Conservation (phyloP, 805 yeast genomes). For the Isabelozyma pseudorhagii region DNA sequence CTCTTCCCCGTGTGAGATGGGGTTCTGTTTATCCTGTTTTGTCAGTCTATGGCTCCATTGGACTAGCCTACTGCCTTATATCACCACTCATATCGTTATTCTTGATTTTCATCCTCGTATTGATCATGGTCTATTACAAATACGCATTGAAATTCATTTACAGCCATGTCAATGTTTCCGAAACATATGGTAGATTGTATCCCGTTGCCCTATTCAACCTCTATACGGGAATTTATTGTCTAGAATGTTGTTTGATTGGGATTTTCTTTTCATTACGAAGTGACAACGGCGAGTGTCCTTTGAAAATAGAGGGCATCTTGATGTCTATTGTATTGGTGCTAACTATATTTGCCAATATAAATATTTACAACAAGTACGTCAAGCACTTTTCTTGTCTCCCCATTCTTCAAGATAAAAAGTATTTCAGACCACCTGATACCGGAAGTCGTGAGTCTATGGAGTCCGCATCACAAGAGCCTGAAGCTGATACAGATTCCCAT, state of each 20-base stretch:
- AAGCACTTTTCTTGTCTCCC: conserved; percentile 30
- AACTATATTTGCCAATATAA: conserved; percentile 58
- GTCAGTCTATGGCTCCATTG: conserved; percentile 75
- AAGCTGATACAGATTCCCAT: conserved; percentile 1
- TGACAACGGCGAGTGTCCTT: conserved; percentile 39
- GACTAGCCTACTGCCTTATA: conserved; percentile 72
- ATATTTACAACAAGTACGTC: conserved; percentile 42
- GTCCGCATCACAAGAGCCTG: background rate
- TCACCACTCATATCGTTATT: conserved; percentile 75
- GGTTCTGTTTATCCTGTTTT: conserved; percentile 76
- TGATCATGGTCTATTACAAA: conserved; percentile 63
- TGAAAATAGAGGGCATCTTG: conserved; percentile 46
- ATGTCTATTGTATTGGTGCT: conserved; percentile 49
- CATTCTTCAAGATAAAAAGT: conserved; percentile 15
- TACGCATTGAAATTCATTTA: conserved; percentile 62
- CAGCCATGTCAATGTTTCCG: conserved; percentile 50
- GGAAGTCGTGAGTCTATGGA: background rate
- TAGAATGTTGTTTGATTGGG: conserved; percentile 77
- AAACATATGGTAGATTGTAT: conserved; percentile 67
- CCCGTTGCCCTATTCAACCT: conserved; percentile 74
- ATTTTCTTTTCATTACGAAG: conserved; percentile 62
- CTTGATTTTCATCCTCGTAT: conserved; percentile 51
- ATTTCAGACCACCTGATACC: background rate
- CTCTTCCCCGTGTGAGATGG: conserved; percentile 57
- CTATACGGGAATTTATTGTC: conserved; percentile 77